Evolutionary conservation across 495 filamentous ascomycete genomes (phyloP), one percentile per base, ranked within the genome.

Genomic region (Penicillium bovifimosum): DNA sequence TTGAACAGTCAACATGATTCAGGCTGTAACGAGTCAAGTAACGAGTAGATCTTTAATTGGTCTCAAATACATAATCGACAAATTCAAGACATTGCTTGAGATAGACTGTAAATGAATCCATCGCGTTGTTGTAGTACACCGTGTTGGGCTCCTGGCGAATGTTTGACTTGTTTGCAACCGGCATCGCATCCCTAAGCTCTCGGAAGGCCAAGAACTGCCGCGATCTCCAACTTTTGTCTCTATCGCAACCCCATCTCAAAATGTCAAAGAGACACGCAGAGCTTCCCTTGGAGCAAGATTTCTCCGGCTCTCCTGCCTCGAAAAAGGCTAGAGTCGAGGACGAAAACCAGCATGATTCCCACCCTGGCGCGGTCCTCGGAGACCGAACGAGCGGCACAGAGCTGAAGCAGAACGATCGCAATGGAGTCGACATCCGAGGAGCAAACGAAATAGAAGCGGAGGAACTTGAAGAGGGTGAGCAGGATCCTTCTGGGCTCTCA

Each of bases 211-310:
- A 52, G 48, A 63, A 51, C 53, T 31, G 36, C 53, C 53, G 33
- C 9, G 36, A 32, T 50, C 24, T 26, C 20, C 33, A 20, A 50
- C 50, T 18, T 49, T 34, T 48, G 57, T 45, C 27, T 49, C 32
- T 48, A 58, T 45, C 27, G 45, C 48, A 58, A 49, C 42, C 42
- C 41, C 41, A 50, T 47, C 47, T 61, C 63, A 65, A 56, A 60
- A 90, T 88, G 85, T 74, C 83, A 11, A 95, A 96, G 70, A 81
- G 90, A 70, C 83, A 78, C 52, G 90, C 90, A 45, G 81, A 85
- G 50, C 81, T 89, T 59, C 75, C 85, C 41, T 75, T 93, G n/a
- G 88, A 93, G 57, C 80, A 84, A 39, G 61, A 81, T 17, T 63
- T 70, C 6, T 73, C 69, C 18, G 79, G 76, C 26, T 92, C 90